Base-by-base conservation (phyloP, 805 yeast genomes). In the Kluyveromyces wickerhamii region DNA sequence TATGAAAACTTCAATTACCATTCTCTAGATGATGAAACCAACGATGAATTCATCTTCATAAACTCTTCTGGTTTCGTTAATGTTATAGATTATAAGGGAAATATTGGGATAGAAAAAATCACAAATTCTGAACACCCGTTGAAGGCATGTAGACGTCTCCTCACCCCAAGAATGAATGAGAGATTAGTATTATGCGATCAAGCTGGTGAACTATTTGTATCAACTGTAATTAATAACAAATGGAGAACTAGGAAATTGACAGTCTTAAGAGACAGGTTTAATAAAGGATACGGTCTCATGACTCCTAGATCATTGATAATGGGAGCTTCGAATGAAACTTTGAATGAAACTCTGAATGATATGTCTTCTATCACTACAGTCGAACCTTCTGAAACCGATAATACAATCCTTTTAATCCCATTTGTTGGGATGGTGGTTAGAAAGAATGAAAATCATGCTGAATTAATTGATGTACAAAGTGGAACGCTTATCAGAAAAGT, bases 91-190 rank as follows among this genome's bases (percentile, higher is more conserved):
- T 30, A 22, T 18, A 21, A 32, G 20, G 80, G 81, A 2, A 41
- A 59, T 0, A 33, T 67, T 7, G 59, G 47, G n/a, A 57, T 53
- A 27, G 52, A 62, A 6, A 37, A 43, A n/a, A 26, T 68, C 8
- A 52, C 63, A 2, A 35, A 45, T 11, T 40, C 52, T 1, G 51
- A 35, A n/a, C 27, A 33, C 23, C 24, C 60, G 14, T 48, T 80
- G n/a, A 61, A 65, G 1, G 63, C 74, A 2, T 77, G 79, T 36
- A 70, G 69, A 34, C 71, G 71, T 40, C 52, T 85, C 8, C 52
- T 69, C 2, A 78, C 94, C 0, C 85, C 94, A 4, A 66, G 92
- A 51, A 78, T 83, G 17, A 78, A 74, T 47, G 92, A 83, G 51
- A 64, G 88, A 41, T 59, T 84, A 20, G 74, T 84, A 1, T 71